phyloP scores from a whole-genome alignment of 2,329 filamentous ascomycete species.

The Aspergillus chevalieri region DNA sequence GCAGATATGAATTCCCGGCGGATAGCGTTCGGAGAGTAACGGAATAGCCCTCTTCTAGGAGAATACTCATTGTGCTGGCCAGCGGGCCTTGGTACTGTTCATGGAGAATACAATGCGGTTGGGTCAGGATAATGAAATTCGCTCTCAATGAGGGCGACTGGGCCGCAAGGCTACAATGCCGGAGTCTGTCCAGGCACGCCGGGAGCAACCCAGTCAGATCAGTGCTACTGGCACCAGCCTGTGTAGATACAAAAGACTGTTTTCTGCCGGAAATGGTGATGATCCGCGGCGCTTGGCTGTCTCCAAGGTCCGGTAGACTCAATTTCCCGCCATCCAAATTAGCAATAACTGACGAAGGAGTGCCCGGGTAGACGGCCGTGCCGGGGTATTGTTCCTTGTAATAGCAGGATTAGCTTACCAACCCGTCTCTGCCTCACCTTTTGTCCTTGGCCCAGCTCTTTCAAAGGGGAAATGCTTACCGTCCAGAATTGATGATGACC shows the following conservation, averaged over 20 bases:
- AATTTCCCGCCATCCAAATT: neutral
- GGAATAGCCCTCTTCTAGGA: slow-evolving; percentile 1
- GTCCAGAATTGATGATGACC: neutral
- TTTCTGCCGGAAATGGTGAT: neutral
- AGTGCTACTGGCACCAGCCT: neutral
- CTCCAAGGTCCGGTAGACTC: neutral
- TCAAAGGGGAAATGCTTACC: neutral
- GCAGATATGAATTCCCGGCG: neutral
- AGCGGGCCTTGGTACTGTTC: neutral
- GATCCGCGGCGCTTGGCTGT: slow-evolving; percentile 1
- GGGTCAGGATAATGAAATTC: slow-evolving; percentile 2
- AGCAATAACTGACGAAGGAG: neutral
- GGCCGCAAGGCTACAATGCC: neutral
- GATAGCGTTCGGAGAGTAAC: neutral
- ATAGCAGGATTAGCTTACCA: neutral
- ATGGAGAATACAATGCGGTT: neutral
- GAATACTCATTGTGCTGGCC: slow-evolving; percentile 1
- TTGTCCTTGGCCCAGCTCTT: neutral
- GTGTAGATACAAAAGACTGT: neutral
- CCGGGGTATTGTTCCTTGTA: slow-evolving; percentile 1
- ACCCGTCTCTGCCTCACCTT: neutral
- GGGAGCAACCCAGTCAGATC: neutral
- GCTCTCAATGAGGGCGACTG: neutral
- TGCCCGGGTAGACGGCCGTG: neutral
- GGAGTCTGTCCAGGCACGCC: neutral